These are phyloP conservation scores for Roridomyces roridus DNA, from an alignment of 768 basidiomycete species.

Conservation along the genomic window DNA sequence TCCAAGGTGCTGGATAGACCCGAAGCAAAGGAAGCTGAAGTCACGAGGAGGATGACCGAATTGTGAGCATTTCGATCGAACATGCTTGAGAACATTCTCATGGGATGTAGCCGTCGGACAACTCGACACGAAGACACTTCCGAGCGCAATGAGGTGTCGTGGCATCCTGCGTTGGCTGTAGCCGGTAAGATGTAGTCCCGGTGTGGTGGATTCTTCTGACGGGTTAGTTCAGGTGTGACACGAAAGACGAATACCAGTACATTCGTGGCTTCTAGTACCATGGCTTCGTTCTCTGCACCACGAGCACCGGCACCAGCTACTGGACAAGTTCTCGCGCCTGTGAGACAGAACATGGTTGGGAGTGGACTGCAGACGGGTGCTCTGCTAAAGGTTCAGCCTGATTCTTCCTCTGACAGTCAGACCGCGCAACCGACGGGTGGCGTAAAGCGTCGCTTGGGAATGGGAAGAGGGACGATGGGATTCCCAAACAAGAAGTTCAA, in stretches of 20 bases:
- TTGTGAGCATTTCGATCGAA: slow-evolving; percentile 48
- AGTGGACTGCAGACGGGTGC: neutral
- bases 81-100: slow-evolving; percentile 7
- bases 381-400: slow-evolving; percentile 2
- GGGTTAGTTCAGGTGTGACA: neutral
- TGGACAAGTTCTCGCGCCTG: neutral
- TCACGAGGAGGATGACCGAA: slow-evolving; percentile 46
- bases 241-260: neutral
- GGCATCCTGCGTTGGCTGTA: slow-evolving; percentile 18
- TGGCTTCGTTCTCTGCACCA: neutral
- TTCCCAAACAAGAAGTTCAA: slow-evolving; percentile 80
- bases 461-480: slow-evolving; percentile 56
- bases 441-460: slow-evolving; percentile 64
- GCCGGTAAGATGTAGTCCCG: slow-evolving; percentile 4
- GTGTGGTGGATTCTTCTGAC: neutral
- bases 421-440: slow-evolving; percentile 33
- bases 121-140: slow-evolving; percentile 24
- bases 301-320: neutral
- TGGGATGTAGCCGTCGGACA: slow-evolving; percentile 33
- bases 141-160: slow-evolving; percentile 5
- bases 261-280: slow-evolving; percentile 8
- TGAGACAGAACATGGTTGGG: neutral
- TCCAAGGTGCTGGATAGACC: slow-evolving; percentile 59
- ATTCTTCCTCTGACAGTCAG: neutral
- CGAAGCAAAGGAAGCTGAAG: slow-evolving; percentile 49